phyloP scores from a whole-genome alignment of 1,284 basidiomycete genomes.

The Cryptococcus sp. region DNA sequence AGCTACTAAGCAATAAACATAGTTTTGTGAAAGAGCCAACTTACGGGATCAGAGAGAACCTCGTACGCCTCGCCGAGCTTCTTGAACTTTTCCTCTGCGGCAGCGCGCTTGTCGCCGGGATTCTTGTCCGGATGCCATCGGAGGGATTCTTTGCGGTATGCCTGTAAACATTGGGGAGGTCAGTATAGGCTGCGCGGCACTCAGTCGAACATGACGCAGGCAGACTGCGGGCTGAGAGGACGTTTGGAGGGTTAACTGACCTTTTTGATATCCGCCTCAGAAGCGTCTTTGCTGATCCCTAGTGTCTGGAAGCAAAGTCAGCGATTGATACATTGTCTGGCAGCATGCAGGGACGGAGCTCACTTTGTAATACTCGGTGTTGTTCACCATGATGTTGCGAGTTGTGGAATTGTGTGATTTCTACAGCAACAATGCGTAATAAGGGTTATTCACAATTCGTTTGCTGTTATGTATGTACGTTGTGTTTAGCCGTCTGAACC shows the following conservation, averaged over 20 bases:
- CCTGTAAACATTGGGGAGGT: constrained; percentile 17
- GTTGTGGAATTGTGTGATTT: neutral
- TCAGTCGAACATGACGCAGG: neutral
- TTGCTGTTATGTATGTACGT: neutral
- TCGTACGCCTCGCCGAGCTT: constrained; percentile 97
- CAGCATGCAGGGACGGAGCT: constrained; percentile 1
- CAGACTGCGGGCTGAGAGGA: neutral
- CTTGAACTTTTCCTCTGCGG: constrained; percentile 88
- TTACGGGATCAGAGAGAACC: constrained; percentile 76
- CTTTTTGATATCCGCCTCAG: constrained; percentile 79
- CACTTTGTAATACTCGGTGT: constrained; percentile 50
- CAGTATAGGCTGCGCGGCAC: neutral
- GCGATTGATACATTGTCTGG: constrained; percentile 8
- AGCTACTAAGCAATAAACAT: no score
- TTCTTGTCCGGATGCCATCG: constrained; percentile 35
- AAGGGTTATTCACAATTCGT: neutral
- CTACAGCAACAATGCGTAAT: neutral
- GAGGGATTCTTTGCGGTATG: constrained; percentile 60
- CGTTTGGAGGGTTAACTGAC: constrained; percentile 34
- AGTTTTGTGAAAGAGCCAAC: constrained; percentile 8
- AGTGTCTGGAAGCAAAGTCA: constrained; percentile 52
- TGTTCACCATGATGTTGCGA: constrained; percentile 43
- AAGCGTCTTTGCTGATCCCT: constrained; percentile 70
- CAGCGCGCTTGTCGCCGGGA: constrained; percentile 59
- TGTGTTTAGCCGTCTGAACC: neutral